phyloP scores from a whole-genome alignment of 1,139 yeast genomes.

The Yamadazyma songkhlaensis region DNA sequence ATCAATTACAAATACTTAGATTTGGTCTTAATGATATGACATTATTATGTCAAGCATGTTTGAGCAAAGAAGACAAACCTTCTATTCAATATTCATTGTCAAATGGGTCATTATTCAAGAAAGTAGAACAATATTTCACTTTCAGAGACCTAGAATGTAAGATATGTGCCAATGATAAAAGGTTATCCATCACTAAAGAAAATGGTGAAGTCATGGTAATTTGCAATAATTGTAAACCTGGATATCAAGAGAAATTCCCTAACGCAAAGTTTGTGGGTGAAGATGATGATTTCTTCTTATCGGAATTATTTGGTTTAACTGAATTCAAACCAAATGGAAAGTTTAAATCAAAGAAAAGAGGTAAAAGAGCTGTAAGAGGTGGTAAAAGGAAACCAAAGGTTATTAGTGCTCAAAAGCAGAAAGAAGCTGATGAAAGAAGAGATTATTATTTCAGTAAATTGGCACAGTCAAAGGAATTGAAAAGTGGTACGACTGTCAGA shows the following conservation, averaged over 20 bases:
- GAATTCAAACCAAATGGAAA: conserved; percentile 29
- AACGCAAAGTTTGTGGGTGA: conserved; percentile 38
- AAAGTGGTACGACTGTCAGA: conserved; percentile 40
- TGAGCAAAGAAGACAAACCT: conserved; percentile 44
- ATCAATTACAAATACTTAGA: conserved; percentile 48
- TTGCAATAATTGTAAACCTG: conserved; percentile 42
- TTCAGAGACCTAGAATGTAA: conserved; percentile 52
- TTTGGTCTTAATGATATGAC: conserved; percentile 57
- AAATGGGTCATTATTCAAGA: conserved; percentile 54
- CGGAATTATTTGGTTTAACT: conserved; percentile 47
- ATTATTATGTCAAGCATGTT: conserved; percentile 48
- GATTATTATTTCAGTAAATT: conserved; percentile 37
- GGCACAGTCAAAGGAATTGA: conserved; percentile 31
- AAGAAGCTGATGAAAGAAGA: conserved; percentile 31
- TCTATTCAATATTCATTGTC: conserved; percentile 50
- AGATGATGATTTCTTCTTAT: conserved; percentile 46
- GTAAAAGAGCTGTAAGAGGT: conserved; percentile 25
- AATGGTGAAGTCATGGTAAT: conserved; percentile 25
- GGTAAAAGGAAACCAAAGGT: conserved; percentile 22
- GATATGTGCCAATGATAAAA: conserved; percentile 39
- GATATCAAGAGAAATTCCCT: conserved; percentile 16
- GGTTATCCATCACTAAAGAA: conserved; percentile 35
- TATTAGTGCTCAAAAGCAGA: conserved; percentile 26
- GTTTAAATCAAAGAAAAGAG: conserved; percentile 15
- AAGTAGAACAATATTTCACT: conserved; percentile 44